Conservation (phyloP, 306 rosid species). For the Cucurbita moschata region DNA sequence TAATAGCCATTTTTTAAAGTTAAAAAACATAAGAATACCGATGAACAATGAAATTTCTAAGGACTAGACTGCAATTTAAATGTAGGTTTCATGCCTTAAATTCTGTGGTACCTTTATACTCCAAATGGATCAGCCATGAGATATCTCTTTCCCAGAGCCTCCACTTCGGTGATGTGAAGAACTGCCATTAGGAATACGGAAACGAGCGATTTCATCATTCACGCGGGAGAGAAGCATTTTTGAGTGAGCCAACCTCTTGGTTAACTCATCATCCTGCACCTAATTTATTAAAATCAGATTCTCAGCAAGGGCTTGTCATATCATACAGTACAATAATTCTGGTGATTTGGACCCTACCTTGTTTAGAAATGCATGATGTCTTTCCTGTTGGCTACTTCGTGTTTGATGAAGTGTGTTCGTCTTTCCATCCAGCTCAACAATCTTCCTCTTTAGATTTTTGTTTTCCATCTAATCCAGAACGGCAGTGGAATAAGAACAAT, state of each 20-base stretch:
- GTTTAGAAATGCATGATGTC: constrained; percentile 23
- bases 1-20: too few species aligned
- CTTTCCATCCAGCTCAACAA: constrained; percentile 69
- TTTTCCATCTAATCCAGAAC: constrained; percentile 51
- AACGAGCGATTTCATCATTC: constrained; percentile 42
- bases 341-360: constrained; percentile 26
- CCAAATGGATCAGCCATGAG: constrained; percentile 8
- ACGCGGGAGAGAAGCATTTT: constrained; percentile 44
- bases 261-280: constrained; percentile 28
- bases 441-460: constrained; percentile 45
- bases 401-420: constrained; percentile 38
- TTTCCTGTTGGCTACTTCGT: constrained; percentile 16
- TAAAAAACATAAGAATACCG: too few species aligned
- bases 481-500: constrained; percentile 10
- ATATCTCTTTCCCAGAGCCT: background rate
- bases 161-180: constrained; percentile 19
- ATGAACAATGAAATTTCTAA: too few species aligned
- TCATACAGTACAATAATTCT: background rate
- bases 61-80: background rate
- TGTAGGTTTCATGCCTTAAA: background rate
- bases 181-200: constrained; percentile 31
- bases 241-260: constrained; percentile 41
- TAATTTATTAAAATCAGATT: background rate
- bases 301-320: background rate
- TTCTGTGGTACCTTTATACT: background rate